Evolutionary conservation across 2,329 filamentous ascomycete genomes (phyloP), one percentile per base, ranked within the genome.

Genomic region (Monosporascus sp.): DNA sequence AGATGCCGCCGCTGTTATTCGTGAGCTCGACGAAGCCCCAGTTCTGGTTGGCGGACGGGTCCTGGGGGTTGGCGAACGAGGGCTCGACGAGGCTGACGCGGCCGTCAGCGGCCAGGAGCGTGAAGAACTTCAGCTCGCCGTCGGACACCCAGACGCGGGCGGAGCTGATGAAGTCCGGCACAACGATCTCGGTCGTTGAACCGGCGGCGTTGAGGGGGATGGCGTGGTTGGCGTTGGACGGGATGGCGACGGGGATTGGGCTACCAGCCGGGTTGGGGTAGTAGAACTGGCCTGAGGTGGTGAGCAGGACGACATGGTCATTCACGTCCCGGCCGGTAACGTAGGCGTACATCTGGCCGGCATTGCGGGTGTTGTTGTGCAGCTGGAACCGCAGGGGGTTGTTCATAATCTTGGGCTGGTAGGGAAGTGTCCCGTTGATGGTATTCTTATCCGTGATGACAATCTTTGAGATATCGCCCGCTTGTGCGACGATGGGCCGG

Each of bases 11-110:
- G 1, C 67, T 58, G 0, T 59, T 74, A 58, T 72, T 73, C 2
- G 75, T 76, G 27, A 80, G 64, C 58, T 80, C 77, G 18, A 77
- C 68, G 51, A 79, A 80, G 1, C 75, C 76, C 75, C 76, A 80
- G 60, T 73, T 73, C 38, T 75, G 60, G 2, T 62, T 68, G 0
- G 72, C 65, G 27, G 70, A 76, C 3, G 75, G 72, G 50, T 79
- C 76, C 3, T 56, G 50, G 0, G 72, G 63, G 60, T 75, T 76
- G 11, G 67, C 69, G 8, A 73, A 69, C 0, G 78, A 74, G 0
- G 79, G 79, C 57, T 79, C 73, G 14, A 81, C 78, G 2, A 81
- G 60, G 9, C 60, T 62, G 24, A 62, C 59, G 4, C 51, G 58
- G 24, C 70, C 69, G 27, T 62, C 58, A 7, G 56, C 64, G 17